These are phyloP conservation scores for Pulveroboletus sp. DNA, from an alignment of 768 basidiomycete genomes.

Conservation along the genomic window DNA sequence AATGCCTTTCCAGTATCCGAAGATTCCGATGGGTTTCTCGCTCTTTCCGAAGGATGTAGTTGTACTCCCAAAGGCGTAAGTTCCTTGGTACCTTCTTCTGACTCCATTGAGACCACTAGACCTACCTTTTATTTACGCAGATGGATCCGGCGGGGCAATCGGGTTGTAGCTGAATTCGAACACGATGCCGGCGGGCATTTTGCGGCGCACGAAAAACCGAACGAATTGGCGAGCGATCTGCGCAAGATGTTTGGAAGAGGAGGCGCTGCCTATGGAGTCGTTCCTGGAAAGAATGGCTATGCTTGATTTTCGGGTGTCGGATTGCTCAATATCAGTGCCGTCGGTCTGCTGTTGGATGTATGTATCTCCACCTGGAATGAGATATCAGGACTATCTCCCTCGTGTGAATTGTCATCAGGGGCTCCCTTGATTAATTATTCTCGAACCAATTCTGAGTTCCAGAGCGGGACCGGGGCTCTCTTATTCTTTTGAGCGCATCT, in stretches of 20 bases:
- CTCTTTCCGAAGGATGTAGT: constrained; percentile 48
- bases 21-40: constrained; percentile 46
- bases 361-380: too few relatives aligned
- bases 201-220: constrained; percentile 49
- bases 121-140: constrained; percentile 22
- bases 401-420: too few relatives aligned
- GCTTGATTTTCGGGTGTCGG: neutral
- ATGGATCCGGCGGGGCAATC: constrained; percentile 37
- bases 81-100: neutral
- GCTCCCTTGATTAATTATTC: too few relatives aligned
- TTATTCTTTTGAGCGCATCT: too few relatives aligned
- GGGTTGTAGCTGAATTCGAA: constrained; percentile 45
- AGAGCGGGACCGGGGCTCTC: too few relatives aligned
- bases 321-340: too few relatives aligned
- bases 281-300: constrained; percentile 44
- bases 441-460: too few relatives aligned
- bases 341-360: too few relatives aligned
- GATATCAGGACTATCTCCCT: too few relatives aligned
- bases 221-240: constrained; percentile 45
- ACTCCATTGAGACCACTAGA: neutral
- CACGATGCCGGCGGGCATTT: constrained; percentile 57
- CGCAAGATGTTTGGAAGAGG: constrained; percentile 54
- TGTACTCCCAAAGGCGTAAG: constrained; percentile 36
- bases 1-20: neutral
- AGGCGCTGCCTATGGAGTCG: constrained; percentile 46